phyloP scores from a whole-genome alignment of 345 rosid genomes.

The Brassica cretica region DNA sequence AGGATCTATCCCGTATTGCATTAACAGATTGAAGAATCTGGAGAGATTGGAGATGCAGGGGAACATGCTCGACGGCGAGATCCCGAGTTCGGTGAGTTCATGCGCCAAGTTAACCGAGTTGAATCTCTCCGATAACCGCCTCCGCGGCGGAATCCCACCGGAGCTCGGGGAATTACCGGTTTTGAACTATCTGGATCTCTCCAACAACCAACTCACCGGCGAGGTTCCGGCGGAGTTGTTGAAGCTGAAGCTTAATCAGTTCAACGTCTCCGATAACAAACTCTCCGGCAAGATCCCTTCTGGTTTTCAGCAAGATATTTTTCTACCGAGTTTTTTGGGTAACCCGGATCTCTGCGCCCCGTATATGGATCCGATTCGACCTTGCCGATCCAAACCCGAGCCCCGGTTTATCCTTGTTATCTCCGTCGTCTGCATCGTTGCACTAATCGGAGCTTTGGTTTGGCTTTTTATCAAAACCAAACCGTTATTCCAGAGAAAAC shows the following conservation, averaged over 20 bases:
- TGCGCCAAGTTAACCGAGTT: conserved; percentile 51
- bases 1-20: conserved; percentile 51
- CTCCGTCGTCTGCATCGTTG: conserved; percentile 40
- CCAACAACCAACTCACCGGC: conserved; percentile 56
- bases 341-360: conserved; percentile 69
- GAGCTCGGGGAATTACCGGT: conserved; percentile 55
- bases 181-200: conserved; percentile 56
- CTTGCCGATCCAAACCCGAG: conserved; percentile 45
- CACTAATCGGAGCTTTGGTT: conserved; percentile 43
- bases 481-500: conserved; percentile 34
- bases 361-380: conserved; percentile 45
- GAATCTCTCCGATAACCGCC: conserved; percentile 53
- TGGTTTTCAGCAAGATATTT: conserved; percentile 41
- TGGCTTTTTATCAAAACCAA: conserved; percentile 48
- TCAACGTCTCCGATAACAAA: conserved; percentile 62
- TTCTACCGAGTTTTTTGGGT: conserved; percentile 50
- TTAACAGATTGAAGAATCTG: conserved; percentile 48
- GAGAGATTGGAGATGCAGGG: conserved; percentile 56
- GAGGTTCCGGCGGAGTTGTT: conserved; percentile 56
- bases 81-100: conserved; percentile 51
- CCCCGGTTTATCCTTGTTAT: conserved; percentile 33
- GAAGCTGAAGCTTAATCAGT: conserved; percentile 48
- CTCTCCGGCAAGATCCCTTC: conserved; percentile 57
- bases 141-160: conserved; percentile 61
- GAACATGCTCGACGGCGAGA: conserved; percentile 53